Evolutionary conservation across 495 filamentous ascomycete genomes (phyloP), one percentile per base, ranked within the genome.

Genomic region (Penicillium flavigenum): DNA sequence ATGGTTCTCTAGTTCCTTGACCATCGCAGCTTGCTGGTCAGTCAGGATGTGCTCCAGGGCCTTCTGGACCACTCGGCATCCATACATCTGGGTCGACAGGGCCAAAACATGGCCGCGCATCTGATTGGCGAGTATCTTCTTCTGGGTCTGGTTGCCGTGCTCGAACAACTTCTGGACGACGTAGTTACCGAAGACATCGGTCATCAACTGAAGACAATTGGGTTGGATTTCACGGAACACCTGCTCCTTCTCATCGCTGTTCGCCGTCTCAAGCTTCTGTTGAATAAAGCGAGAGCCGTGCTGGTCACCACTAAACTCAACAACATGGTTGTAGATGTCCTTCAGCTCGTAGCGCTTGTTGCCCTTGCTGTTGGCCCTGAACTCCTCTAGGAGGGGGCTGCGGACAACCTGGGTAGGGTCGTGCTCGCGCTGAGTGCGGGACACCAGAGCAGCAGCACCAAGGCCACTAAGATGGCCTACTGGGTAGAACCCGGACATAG

Each of bases 111-210:
- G 88, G 0, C 86, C 86, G 64, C 89, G 90, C 92, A 98, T 97
- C 62, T 87, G 81, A 49, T 84, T 83, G 4, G 91, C 93, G 42
- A 98, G 69, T 3, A 88, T 79, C 70, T 88, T 91, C 74, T 98
- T 98, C 70, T 98, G 95, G 7, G 84, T 79, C 69, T 96, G 93
- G 60, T 92, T 96, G 31, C 95, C 95, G 65, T 98, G 91, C 72
- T 98, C 93, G 62, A 97, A 98, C 59, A 98, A 85, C 69, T 97
- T 98, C 65, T 98, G 94, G 22, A 98, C 94, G 36, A 98, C 94
- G 66, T 98, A 98, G 72, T 98, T 98, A 17, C 94, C 94, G 67
- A 96, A 98, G 14, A 97, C 87, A 67, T 98, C 95, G 11, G 88
- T 93, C 91, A 96, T 97, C 42, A 98, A 76, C 67, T 92, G 91